These are phyloP conservation scores for Pseudonitzschia delicatissima DNA, from an alignment of 108 stramenopile species.

Conservation along the genomic window DNA sequence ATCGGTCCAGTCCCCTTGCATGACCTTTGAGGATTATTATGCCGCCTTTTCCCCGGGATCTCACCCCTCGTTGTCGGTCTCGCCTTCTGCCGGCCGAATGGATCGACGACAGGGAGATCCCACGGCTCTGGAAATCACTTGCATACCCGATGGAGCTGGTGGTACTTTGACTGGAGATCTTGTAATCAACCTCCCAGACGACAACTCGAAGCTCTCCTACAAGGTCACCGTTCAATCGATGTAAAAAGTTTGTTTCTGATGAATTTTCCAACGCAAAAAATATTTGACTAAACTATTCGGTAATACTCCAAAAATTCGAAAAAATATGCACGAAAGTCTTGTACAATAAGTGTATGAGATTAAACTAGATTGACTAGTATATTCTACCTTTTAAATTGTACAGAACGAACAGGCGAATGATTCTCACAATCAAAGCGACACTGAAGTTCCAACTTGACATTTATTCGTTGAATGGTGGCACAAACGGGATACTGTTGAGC, in stretches of 20 bases:
- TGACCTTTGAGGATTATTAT: conserved; percentile 86
- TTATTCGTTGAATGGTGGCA: neutral
- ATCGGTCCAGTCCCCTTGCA: conserved; percentile 66
- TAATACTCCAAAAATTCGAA: too few relatives aligned
- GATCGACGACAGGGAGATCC: conserved; percentile 80
- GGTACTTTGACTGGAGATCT: conserved; percentile 64
- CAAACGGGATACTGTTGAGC: neutral
- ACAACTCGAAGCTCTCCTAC: conserved; percentile 81
- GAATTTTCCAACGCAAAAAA: neutral
- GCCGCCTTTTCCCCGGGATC: conserved; percentile 65
- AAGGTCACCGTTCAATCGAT: conserved; percentile 57
- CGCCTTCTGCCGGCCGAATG: conserved; percentile 70
- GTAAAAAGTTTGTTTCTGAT: conserved; percentile 30
- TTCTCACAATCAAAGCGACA: too few relatives aligned
- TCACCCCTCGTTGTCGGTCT: conserved; percentile 73
- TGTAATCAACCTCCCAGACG: conserved; percentile 84
- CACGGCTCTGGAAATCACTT: conserved; percentile 52
- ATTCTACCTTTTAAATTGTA: too few relatives aligned
- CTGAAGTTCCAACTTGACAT: neutral
- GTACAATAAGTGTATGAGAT: too few relatives aligned
- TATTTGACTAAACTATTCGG: too few relatives aligned
- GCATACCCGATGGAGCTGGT: conserved; percentile 57
- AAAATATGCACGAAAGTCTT: neutral
- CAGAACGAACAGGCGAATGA: neutral
- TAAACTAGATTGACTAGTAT: too few relatives aligned